Base-by-base conservation (phyloP, 345 rosid genomes). In the Corchorus capsularis region DNA sequence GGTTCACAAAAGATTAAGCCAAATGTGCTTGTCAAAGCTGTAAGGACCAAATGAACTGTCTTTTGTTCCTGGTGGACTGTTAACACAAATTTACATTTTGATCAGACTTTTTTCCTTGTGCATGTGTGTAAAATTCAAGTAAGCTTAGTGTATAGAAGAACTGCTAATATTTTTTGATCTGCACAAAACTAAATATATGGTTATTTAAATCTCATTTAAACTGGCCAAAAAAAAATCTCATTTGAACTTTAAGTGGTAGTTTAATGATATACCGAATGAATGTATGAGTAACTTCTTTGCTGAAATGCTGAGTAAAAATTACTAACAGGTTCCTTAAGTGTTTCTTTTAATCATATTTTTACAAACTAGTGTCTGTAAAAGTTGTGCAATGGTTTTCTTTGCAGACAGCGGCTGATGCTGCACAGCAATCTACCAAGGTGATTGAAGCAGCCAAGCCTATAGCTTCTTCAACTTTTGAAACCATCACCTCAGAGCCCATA, bases 331-430 rank as follows among this genome's bases (percentile, higher is more conserved):
- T 60, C 39, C 39, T 60, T 1, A 4, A 60, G 17, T 43, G 8
- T 65, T 3, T 39, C 41, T 27, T 65, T 16, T 43, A 6, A n/a
- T n/a, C 22, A 43, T 37, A 17, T 43, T 55, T 47, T 68, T 67
- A 43, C 45, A 16, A 11, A 19, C 34, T 49, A 16, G 22, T 53
- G 22, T 17, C 35, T 41, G 46, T 45, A 66, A 73, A 39, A 20
- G 71, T 47, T 10, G 56, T 76, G 34, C 5, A 46, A 15, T 16
- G 5, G 32, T 16, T 73, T 50, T 77, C 56, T 75, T 77, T 71
- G 59, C 90, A 95, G 99, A 92, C 91, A 5, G 91, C 87, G 32
- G 89, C 90, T 34, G 94, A 85, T 84, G 99, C 89, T 32, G 98
- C 93, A 0, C 86, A 89, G 71, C 88, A 90, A 85, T 89, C 90